Base-by-base conservation (phyloP, 805 yeast genomes). In the Candida nanaspora region DNA sequence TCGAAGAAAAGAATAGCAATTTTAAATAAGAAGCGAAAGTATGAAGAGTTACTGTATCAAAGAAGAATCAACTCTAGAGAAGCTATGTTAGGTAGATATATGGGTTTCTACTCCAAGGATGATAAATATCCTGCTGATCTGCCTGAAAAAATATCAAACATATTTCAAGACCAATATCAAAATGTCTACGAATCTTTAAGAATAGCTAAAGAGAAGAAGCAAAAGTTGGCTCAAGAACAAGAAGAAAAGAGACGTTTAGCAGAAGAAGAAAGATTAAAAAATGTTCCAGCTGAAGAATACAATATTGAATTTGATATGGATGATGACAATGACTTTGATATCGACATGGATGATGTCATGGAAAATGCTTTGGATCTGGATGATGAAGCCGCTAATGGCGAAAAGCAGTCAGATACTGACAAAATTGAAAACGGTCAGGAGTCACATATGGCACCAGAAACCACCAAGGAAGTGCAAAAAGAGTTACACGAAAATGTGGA, bases 1-100 rank as follows among this genome's bases (percentile, higher is more conserved):
- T 80, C 86, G 0, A 57, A 64, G 19, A 68, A 68, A 30, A 62
- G 86, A 39, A 46, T 68, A 15, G 56, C 52, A 8, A 47, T 62
- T 14, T 57, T 75, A 4, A 46, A 65, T 53, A 39, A 57, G 53
- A 46, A 68, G 53, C 41, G 57, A 43, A 42, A 43, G 45, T 47
- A 53, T 41, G 61, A 62, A 47, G 69, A 64, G 36, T 47, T 46
- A 43, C 62, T 57, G 38, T 59, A 58, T 44, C 55, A 54, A 27
- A 49, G 44, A 37, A 62, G 68, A 42, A 46, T 44, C 33, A 50
- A 49, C 44, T 61, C 56, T 39, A 62, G 57, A 47, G 71, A 48
- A 46, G 52, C 62, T 6, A 38, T 39, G 6, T 46, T 61, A 11
- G 63, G 65, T 9, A 49, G 46, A 19, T 38, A 47, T 28, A 44